Conservation (phyloP, 75 land plant genomes). For the Cunninghamia lanceolata region DNA sequence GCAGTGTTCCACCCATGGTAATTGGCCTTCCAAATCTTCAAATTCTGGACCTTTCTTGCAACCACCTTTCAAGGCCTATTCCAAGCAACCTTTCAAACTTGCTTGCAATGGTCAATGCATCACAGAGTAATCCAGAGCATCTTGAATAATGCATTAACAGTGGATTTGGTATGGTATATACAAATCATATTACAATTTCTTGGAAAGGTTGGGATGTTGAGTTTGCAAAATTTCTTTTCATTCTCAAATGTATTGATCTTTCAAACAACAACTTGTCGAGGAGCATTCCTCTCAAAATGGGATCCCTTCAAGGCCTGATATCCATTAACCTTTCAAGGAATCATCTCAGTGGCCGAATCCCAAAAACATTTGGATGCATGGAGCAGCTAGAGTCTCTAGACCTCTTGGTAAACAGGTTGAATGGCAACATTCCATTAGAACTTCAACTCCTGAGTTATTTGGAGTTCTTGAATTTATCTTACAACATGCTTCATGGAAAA, state of each 20-base stretch:
- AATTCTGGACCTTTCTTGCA: background rate
- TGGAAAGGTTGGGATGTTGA: background rate
- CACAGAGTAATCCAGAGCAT: no score
- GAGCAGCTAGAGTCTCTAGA: slow-evolving; percentile 13
- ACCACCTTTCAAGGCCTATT: background rate
- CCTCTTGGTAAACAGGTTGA: slow-evolving; percentile 11
- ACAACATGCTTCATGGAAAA: no score
- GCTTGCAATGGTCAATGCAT: slow-evolving; percentile 7
- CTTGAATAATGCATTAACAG: no score
- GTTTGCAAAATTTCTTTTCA: background rate
- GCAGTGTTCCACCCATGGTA: background rate
- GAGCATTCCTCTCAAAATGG: no score
- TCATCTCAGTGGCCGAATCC: no score
- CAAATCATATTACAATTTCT: slow-evolving; percentile 14
- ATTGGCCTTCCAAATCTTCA: no score
- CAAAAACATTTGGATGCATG: slow-evolving; percentile 14
- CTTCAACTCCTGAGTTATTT: no score
- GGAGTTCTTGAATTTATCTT: no score
- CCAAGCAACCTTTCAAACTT: slow-evolving; percentile 13
- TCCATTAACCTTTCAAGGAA: no score
- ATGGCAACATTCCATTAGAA: no score
- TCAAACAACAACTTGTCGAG: no score
- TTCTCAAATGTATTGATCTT: slow-evolving; percentile 10
- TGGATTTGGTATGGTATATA: slow-evolving; percentile 12
- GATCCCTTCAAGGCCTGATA: background rate